These are phyloP conservation scores for Neonectria sp. DNA, from an alignment of 2,329 filamentous ascomycete genomes.

Conservation along the genomic window DNA sequence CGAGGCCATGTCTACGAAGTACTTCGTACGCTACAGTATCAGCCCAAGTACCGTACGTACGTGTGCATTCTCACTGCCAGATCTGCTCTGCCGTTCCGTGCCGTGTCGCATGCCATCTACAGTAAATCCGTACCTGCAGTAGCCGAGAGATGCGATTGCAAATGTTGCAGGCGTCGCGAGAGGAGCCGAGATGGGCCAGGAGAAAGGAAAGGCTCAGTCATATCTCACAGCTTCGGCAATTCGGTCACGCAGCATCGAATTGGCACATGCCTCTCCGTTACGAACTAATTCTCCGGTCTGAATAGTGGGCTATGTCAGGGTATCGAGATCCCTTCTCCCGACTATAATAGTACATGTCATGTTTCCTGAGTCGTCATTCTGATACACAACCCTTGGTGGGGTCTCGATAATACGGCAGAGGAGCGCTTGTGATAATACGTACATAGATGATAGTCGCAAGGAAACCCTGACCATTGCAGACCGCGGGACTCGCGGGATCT, in stretches of 20 bases:
- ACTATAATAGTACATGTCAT: not conserved
- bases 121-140: constrained; percentile 32
- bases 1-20: not conserved
- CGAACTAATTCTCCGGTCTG: constrained; percentile 8
- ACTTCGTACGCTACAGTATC: not conserved
- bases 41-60: constrained; percentile 12
- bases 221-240: constrained; percentile 18
- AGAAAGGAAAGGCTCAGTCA: constrained; percentile 6
- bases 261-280: constrained; percentile 3
- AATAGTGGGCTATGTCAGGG: not conserved
- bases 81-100: constrained; percentile 21
- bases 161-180: constrained; percentile 7
- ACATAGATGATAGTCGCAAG: not conserved
- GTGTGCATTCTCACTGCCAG: constrained; percentile 17
- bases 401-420: not conserved
- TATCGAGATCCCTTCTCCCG: not conserved
- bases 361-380: not conserved
- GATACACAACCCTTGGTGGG: constrained; percentile 1
- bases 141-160: constrained; percentile 25
- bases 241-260: not conserved
- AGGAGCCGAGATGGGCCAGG: not conserved
- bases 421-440: not conserved
- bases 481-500: constrained; percentile 23
- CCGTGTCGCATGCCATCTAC: constrained; percentile 23
- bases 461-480: constrained; percentile 9